These are phyloP conservation scores for Hepatocystis sp. DNA, from an alignment of 169 alveolate species.

Conservation along the genomic window DNA sequence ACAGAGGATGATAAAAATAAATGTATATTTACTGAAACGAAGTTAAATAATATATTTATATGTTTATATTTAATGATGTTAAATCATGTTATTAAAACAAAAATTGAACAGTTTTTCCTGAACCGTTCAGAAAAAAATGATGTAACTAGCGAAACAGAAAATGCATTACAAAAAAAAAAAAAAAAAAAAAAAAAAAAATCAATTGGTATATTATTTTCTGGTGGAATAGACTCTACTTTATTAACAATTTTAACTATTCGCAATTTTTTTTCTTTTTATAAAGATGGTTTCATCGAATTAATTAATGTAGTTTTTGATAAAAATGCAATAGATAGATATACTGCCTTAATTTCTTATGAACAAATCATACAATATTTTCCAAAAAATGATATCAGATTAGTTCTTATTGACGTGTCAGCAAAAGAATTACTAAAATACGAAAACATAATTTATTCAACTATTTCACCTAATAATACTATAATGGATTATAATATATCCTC, in stretches of 20 bases:
- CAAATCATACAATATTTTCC: conserved; percentile 77
- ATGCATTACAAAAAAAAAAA: not conserved
- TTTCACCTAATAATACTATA: conserved; percentile 79
- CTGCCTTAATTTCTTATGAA: conserved; percentile 80
- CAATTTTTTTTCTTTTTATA: conserved; percentile 21
- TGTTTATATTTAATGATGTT: conserved; percentile 11
- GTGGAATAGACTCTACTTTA: conserved; percentile 84
- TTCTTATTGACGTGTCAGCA: conserved; percentile 78
- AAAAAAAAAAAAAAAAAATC: conserved; percentile 38
- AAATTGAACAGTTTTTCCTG: conserved; percentile 12
- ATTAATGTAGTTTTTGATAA: conserved; percentile 79
- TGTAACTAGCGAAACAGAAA: too few species aligned
- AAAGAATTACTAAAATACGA: conserved; percentile 77
- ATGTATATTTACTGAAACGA: not conserved
- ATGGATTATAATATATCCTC: conserved; percentile 85
- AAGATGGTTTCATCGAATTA: conserved; percentile 75
- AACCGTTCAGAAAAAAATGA: conserved; percentile 8
- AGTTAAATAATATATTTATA: conserved; percentile 24
- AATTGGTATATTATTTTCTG: conserved; percentile 79
- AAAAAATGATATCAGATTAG: conserved; percentile 71
- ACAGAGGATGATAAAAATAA: not conserved
- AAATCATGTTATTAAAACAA: conserved; percentile 18
- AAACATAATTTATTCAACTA: conserved; percentile 35
- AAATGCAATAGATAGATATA: conserved; percentile 81
- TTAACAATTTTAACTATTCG: conserved; percentile 75